Evolutionary conservation across 2,329 filamentous ascomycete species (phyloP).

Genomic region (Trichoderma oligosporum): DNA sequence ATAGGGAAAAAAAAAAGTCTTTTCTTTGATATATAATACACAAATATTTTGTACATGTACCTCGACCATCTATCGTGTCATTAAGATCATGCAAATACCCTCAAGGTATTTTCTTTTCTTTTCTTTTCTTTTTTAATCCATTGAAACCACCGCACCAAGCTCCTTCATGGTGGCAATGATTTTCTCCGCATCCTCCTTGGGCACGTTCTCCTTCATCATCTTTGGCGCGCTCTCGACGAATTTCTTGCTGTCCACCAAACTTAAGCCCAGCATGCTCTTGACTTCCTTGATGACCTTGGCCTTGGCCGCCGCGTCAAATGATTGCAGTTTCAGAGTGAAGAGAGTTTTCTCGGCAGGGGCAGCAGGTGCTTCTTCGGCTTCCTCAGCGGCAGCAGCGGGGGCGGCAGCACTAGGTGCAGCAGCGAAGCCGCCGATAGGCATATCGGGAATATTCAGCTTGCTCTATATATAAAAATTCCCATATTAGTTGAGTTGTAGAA

Average conservation of each 20-base stretch:
- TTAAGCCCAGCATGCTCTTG: conserved; percentile 91
- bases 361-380: conserved; percentile 83
- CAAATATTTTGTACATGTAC: conserved; percentile 39
- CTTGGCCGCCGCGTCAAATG: conserved; percentile 84
- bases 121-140: conserved; percentile 64
- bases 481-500: not conserved
- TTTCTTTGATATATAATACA: conserved; percentile 37
- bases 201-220: conserved; percentile 97
- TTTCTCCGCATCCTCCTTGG: conserved; percentile 99
- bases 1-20: conserved; percentile 23
- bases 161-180: conserved; percentile 93
- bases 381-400: conserved; percentile 64
- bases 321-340: conserved; percentile 91
- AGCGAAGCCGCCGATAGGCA: conserved; percentile 89
- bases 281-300: conserved; percentile 99
- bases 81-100: conserved; percentile 21
- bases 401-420: conserved; percentile 61
- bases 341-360: conserved; percentile 93
- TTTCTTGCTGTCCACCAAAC: conserved; percentile 99
- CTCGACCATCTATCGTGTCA: conserved; percentile 34
- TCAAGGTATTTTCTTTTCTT: not conserved
- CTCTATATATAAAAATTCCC: conserved; percentile 52
- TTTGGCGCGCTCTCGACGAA: conserved; percentile 98
- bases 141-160: conserved; percentile 79
- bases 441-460: conserved; percentile 94